Evolutionary conservation across 352 stramenopile genomes (phyloP).

Genomic region (Peronospora destructor): DNA sequence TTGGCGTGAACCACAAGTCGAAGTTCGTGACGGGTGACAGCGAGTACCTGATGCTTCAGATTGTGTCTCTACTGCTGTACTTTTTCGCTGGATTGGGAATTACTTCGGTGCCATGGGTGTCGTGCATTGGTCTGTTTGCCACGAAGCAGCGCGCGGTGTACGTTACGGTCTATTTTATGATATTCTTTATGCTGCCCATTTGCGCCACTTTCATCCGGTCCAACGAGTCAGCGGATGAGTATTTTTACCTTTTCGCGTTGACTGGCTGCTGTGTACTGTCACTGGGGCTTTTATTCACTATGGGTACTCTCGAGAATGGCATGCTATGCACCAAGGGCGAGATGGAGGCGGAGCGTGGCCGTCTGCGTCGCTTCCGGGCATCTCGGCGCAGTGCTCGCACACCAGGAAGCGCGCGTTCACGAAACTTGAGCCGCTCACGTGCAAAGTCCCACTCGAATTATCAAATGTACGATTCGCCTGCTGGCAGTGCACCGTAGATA

Average conservation of each 20-base stretch:
- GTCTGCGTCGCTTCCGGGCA: slow-evolving; percentile 40
- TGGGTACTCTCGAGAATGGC: slow-evolving; percentile 53
- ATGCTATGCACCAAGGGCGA: slow-evolving; percentile 68
- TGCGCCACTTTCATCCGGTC: slow-evolving; percentile 39
- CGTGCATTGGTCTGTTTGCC: slow-evolving; percentile 62
- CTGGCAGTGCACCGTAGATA: slow-evolving; percentile 39
- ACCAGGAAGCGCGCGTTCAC: slow-evolving; percentile 46
- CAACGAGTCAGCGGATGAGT: slow-evolving; percentile 33
- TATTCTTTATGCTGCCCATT: slow-evolving; percentile 70
- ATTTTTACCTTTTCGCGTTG: slow-evolving; percentile 53
- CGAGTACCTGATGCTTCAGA: slow-evolving; percentile 64
- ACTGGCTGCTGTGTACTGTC: slow-evolving; percentile 38
- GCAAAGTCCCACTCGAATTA: slow-evolving; percentile 67
- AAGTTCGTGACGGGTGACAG: slow-evolving; percentile 42
- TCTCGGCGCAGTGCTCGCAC: slow-evolving; percentile 52
- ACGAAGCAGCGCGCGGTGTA: slow-evolving; percentile 55
- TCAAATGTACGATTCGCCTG: slow-evolving; percentile 58
- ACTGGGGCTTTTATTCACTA: slow-evolving; percentile 41
- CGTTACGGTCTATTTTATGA: slow-evolving; percentile 57
- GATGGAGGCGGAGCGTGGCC: slow-evolving; percentile 42
- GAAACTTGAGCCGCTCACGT: slow-evolving; percentile 59
- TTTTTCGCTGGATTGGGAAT: slow-evolving; percentile 74
- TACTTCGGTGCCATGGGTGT: slow-evolving; percentile 69
- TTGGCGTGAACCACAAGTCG: slow-evolving; percentile 53
- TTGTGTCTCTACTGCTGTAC: slow-evolving; percentile 60